These are phyloP conservation scores for Paraphoma chrysanthemicola DNA, from an alignment of 2,329 filamentous ascomycete genomes.

Conservation along the genomic window DNA sequence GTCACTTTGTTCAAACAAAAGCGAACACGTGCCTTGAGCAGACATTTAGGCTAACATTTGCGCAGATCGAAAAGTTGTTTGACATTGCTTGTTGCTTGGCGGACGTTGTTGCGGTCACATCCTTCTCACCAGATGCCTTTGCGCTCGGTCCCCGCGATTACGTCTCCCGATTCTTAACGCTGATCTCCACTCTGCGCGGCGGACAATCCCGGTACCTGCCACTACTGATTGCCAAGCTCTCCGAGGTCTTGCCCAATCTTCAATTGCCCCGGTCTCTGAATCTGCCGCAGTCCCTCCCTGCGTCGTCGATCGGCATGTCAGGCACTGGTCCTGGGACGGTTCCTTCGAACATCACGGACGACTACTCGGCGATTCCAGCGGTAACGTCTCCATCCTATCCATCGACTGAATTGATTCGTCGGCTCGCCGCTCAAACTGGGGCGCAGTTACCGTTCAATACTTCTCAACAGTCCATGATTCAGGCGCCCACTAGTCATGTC, in stretches of 20 bases:
- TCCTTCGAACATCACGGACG: constrained; percentile 39
- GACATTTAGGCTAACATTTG: constrained; percentile 29
- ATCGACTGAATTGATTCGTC: constrained; percentile 43
- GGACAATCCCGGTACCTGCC: constrained; percentile 80
- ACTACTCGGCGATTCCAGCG: constrained; percentile 33
- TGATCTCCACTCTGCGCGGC: constrained; percentile 74
- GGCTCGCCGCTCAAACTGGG: constrained; percentile 44
- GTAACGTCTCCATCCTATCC: constrained; percentile 40
- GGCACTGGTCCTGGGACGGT: constrained; percentile 31
- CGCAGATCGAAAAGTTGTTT: constrained; percentile 78
- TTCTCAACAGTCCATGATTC: constrained; percentile 39
- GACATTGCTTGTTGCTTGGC: constrained; percentile 76
- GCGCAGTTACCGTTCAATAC: constrained; percentile 43
- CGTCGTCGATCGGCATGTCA: constrained; percentile 36
- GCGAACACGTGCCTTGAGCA: background rate
- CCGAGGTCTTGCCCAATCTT: constrained; percentile 69
- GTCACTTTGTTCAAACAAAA: background rate
- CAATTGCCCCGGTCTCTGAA: constrained; percentile 46
- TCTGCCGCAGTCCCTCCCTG: constrained; percentile 34
- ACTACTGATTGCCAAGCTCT: constrained; percentile 76
- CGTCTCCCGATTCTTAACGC: constrained; percentile 70
- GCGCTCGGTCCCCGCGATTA: constrained; percentile 69
- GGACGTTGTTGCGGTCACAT: constrained; percentile 72
- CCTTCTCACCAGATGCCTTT: constrained; percentile 64
- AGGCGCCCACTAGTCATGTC: constrained; percentile 39